These are phyloP conservation scores for Paragyromitra xinjiangensis DNA, from an alignment of 495 filamentous ascomycete species.

Conservation along the genomic window DNA sequence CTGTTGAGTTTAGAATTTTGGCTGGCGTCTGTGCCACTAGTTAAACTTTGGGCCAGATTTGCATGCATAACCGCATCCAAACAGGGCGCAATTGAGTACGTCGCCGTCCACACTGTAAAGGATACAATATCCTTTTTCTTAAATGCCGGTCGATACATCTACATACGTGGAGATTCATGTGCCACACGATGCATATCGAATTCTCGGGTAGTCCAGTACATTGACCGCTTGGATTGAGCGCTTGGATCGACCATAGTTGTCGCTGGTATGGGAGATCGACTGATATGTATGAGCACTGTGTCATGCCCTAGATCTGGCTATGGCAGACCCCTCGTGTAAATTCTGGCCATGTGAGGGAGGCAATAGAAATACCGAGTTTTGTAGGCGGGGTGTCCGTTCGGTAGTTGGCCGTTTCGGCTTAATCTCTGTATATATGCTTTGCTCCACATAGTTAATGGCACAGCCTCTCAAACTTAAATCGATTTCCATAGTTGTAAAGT, in stretches of 20 bases:
- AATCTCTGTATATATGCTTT: conserved; percentile 4
- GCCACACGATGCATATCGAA: conserved; percentile 26
- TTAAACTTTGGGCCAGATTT: not conserved
- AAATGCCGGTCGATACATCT: conserved; percentile 3
- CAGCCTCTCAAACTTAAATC: not conserved
- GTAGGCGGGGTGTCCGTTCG: conserved; percentile 8
- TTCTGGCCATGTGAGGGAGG: conserved; percentile 13
- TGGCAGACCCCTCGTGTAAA: conserved; percentile 6
- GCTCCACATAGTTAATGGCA: not conserved
- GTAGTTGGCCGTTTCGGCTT: conserved; percentile 10
- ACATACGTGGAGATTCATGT: conserved; percentile 33
- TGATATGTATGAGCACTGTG: conserved; percentile 19
- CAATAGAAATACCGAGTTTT: conserved; percentile 18
- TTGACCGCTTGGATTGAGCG: conserved; percentile 17
- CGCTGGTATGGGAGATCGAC: conserved; percentile 11
- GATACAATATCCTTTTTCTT: conserved; percentile 15
- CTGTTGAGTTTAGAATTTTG: not conserved
- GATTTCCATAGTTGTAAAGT: not conserved
- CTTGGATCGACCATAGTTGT: conserved; percentile 5
- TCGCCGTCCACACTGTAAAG: not conserved
- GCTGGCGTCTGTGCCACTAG: not conserved
- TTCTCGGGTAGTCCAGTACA: conserved; percentile 27
- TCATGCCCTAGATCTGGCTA: not conserved
- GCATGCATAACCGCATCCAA: not conserved
- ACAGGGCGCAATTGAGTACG: conserved; percentile 1